A percentile compares a stretch with the other conserved stretches of the same genome.
Conservation (phyloP, 2,329 filamentous ascomycete genomes). For the Aureobasidium uvarum region DNA sequence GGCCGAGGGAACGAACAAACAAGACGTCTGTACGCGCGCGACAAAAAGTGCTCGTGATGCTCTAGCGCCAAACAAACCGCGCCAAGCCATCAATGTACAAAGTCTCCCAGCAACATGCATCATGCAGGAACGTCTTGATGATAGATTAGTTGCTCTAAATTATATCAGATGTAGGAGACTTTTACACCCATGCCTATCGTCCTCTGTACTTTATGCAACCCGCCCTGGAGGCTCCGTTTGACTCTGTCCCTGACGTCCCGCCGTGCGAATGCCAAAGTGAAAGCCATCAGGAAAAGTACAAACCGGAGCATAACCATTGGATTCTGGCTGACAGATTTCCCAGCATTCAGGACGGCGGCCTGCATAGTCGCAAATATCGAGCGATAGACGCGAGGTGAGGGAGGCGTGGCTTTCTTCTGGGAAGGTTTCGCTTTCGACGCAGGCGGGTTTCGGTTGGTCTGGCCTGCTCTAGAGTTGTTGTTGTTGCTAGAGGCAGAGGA, state of each 20-base stretch:
- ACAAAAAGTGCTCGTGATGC: slow-evolving; percentile 22
- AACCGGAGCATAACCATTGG: slow-evolving; percentile 59
- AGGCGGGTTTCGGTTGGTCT: slow-evolving; percentile 20
- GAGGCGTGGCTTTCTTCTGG: slow-evolving; percentile 27
- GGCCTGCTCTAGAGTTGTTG: slow-evolving; percentile 18
- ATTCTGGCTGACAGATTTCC: slow-evolving; percentile 53
- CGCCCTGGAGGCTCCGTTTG: slow-evolving; percentile 63
- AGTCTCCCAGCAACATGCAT: background rate
- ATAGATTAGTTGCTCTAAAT: background rate
- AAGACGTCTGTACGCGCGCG: background rate
- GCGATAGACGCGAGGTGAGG: slow-evolving; percentile 42
- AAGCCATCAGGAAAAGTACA: slow-evolving; percentile 74
- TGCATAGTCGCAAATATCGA: slow-evolving; percentile 50
- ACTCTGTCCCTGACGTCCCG: slow-evolving; percentile 73
- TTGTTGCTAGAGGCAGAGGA: slow-evolving; percentile 18
- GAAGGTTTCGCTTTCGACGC: slow-evolving; percentile 38
- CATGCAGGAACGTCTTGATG: slow-evolving; percentile 2
- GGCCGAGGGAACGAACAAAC: background rate
- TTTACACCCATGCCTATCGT: slow-evolving; percentile 97
- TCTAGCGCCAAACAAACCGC: slow-evolving; percentile 21
- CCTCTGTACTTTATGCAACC: slow-evolving; percentile 76
- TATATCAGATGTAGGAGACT: slow-evolving; percentile 80
- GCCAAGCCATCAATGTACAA: slow-evolving; percentile 20
- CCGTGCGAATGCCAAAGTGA: slow-evolving; percentile 73
- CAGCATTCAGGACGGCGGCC: slow-evolving; percentile 51